These are phyloP conservation scores for Scleroderma bovista DNA, from an alignment of 768 basidiomycete genomes.

Conservation along the genomic window DNA sequence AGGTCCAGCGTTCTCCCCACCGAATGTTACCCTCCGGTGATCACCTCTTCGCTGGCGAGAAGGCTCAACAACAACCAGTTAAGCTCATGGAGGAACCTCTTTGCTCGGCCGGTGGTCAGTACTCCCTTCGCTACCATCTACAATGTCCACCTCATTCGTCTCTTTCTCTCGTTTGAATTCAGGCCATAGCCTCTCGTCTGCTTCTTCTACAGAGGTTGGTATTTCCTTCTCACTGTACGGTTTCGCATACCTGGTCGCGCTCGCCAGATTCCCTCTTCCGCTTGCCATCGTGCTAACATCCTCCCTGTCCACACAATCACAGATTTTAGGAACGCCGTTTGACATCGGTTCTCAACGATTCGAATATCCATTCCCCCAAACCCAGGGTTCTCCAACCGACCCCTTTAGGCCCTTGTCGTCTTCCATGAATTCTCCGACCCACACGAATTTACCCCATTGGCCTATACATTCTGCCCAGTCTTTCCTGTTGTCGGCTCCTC, in stretches of 20 bases:
- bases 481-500: conserved; percentile 26
- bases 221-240: conserved; percentile 2
- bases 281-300: neutral
- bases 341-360: conserved; percentile 29
- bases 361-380: conserved; percentile 28
- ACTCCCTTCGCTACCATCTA: neutral
- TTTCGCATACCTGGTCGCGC: conserved; percentile 5
- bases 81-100: conserved; percentile 4
- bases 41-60: conserved; percentile 8
- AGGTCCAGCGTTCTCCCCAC: conserved; percentile 1
- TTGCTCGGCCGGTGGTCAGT: conserved; percentile 1
- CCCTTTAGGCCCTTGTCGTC: conserved; percentile 20
- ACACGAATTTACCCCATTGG: conserved; percentile 21
- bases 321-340: conserved; percentile 31
- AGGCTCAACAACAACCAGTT: neutral
- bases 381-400: conserved; percentile 27
- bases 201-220: conserved; percentile 29
- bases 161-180: conserved; percentile 21
- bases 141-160: neutral
- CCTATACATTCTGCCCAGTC: conserved; percentile 25
- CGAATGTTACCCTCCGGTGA: conserved; percentile 16
- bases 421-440: conserved; percentile 17
- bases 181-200: conserved; percentile 25
- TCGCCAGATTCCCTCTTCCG: neutral
- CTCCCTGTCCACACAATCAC: conserved; percentile 1